A percentile compares a stretch with the other conserved stretches of the same genome.
These are phyloP conservation scores for Glycyrrhiza uralensis DNA, from an alignment of 306 rosid species.

Conservation along the genomic window DNA sequence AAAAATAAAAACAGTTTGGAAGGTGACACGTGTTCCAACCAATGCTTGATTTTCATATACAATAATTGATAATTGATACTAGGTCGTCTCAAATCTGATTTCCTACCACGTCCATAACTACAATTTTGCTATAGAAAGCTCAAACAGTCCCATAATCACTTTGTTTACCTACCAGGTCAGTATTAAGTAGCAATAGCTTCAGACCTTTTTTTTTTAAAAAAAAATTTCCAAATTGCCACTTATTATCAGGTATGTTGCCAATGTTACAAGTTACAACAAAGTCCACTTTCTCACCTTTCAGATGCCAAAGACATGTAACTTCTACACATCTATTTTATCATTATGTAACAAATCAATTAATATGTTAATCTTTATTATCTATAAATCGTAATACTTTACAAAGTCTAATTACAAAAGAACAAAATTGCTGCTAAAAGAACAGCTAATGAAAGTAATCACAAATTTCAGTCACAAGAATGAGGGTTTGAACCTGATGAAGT, in stretches of 20 bases:
- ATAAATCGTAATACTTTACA: slow-evolving; percentile 17
- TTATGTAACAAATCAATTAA: slow-evolving; percentile 21
- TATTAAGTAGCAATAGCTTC: neutral
- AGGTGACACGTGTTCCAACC: no score
- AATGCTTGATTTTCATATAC: no score
- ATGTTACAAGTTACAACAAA: neutral
- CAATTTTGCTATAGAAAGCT: no score
- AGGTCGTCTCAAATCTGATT: neutral
- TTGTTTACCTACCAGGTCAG: neutral
- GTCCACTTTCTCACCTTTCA: neutral
- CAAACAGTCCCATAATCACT: no score
- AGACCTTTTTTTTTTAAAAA: neutral
- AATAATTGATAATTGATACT: no score
- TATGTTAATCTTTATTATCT: slow-evolving; percentile 14
- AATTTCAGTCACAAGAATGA: slow-evolving; percentile 36
- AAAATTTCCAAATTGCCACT: neutral
- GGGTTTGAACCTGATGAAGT: slow-evolving; percentile 33
- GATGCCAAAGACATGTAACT: neutral
- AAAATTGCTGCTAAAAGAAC: slow-evolving; percentile 21
- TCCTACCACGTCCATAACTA: neutral
- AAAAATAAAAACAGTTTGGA: no score
- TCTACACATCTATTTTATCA: neutral
- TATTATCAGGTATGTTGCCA: neutral
- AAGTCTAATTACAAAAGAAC: slow-evolving; percentile 27
- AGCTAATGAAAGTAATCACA: slow-evolving; percentile 22